Evolutionary conservation across 2,329 filamentous ascomycete genomes (phyloP), one percentile per base, ranked within the genome.

Genomic region (Periglandula ipomoeae): DNA sequence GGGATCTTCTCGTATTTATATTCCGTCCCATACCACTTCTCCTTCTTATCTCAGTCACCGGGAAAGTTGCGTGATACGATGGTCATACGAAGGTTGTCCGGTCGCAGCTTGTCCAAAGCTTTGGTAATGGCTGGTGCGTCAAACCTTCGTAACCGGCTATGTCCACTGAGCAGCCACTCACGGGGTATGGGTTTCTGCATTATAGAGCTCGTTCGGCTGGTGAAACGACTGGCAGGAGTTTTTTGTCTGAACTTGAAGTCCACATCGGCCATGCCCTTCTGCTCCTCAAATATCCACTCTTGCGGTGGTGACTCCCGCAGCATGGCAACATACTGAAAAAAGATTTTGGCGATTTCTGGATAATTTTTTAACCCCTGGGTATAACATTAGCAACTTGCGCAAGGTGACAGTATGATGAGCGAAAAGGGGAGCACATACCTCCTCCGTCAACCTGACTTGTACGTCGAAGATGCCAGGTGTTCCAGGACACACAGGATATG

Each of bases 1-100:
- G 90, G 83, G 32, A 98, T 87, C 61, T 82, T 85, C 61, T 94
- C 86, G 27, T 84, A 77, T 54, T 82, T 87, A 68, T 96, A 95
- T 61, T 97, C 90, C 0, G 93, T 98, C 8, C 91, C 91, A 59
- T 98, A 98, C 93, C 93, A 98, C 63, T 90, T 89, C 70, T 98
- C 93, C 61, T 86, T 94, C 63, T 84, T 71, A 55, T 94, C 78
- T 87, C 89, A 96, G 46, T 81, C 77, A 0, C 89, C 90, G 0
- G 90, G 90, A 56, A 84, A 86, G 8, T 87, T 84, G 60, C 89
- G 87, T 22, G 89, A 91, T 24, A 94, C 81, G 44, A 97, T 75
- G 2, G 81, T 84, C 64, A 96, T 77, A 26, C 88, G 81, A 70
- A 97, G 89, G 62, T 96, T 97, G 63, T 97, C 90, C 0, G 90